Percentiles rank a stretch among this genome's conserved stretches.
These are phyloP conservation scores for Hyphopichia wangnamkhiaoensis DNA, from an alignment of 1,139 yeast genomes.

Conservation along the genomic window DNA sequence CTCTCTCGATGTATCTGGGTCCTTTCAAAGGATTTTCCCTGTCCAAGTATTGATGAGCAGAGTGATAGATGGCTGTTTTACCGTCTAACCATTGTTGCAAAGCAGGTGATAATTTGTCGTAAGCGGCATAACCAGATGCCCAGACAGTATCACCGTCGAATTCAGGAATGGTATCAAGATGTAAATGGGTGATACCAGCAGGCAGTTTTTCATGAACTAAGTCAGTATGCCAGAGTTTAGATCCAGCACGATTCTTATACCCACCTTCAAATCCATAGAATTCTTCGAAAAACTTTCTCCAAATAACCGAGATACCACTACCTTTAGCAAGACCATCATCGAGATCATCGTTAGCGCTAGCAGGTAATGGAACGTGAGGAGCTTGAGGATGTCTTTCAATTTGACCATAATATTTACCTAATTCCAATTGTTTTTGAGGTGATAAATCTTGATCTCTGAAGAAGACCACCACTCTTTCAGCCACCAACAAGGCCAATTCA, in stretches of 20 bases:
- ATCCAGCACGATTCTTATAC: slow-evolving; percentile 7
- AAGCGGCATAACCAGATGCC: slow-evolving; percentile 53
- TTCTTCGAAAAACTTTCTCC: slow-evolving; percentile 32
- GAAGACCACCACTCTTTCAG: slow-evolving; percentile 33
- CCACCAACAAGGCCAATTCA: slow-evolving; percentile 46
- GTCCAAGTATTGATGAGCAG: slow-evolving; percentile 45
- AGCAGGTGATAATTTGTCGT: slow-evolving; percentile 51
- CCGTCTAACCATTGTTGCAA: slow-evolving; percentile 51
- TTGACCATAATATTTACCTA: slow-evolving; percentile 33
- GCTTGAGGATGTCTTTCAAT: slow-evolving; percentile 32
- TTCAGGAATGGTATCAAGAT: slow-evolving; percentile 45
- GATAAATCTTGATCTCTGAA: slow-evolving; percentile 12
- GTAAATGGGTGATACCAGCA: slow-evolving; percentile 50
- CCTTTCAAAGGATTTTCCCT: slow-evolving; percentile 44
- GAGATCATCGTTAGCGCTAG: slow-evolving; percentile 1
- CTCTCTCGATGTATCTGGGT: slow-evolving; percentile 40
- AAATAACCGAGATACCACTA: slow-evolving; percentile 42
- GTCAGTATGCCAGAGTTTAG: slow-evolving; percentile 45
- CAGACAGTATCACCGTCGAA: slow-evolving; percentile 54
- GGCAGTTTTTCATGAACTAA: slow-evolving; percentile 50
- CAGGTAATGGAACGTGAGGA: slow-evolving; percentile 28
- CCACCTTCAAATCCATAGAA: slow-evolving; percentile 21
- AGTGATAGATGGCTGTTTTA: slow-evolving; percentile 45
- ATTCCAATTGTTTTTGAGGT: slow-evolving; percentile 34
- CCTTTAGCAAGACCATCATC: slow-evolving; percentile 10